A percentile compares a stretch with the other conserved stretches of the same genome.
phyloP scores from a whole-genome alignment of 2,329 filamentous ascomycete species.

The Colletotrichum spaethianum region DNA sequence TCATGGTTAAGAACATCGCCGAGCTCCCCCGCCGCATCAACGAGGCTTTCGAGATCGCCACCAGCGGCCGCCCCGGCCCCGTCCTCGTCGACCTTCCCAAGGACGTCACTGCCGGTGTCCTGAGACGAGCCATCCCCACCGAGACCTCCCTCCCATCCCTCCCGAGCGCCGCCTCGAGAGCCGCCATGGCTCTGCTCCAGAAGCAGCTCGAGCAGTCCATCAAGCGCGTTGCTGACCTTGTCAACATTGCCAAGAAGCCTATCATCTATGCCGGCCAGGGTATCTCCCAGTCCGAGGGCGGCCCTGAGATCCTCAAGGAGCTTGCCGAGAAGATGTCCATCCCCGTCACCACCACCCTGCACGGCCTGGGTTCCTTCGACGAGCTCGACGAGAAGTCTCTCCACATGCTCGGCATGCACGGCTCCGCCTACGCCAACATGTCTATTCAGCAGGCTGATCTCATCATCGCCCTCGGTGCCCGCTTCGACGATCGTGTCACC shows the following conservation, averaged over 20 bases:
- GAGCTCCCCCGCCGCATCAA: conserved; percentile 95
- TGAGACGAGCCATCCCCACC: conserved; percentile 87
- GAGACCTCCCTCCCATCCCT: conserved; percentile 81
- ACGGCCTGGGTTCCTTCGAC: conserved; percentile 92
- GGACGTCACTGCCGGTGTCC: conserved; percentile 90
- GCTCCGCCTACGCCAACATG: conserved; percentile 97
- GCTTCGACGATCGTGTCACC: conserved; percentile 97
- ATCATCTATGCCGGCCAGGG: conserved; percentile 96
- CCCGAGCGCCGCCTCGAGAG: conserved; percentile 88
- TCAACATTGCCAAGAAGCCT: conserved; percentile 93
- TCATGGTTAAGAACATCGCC: conserved; percentile 96
- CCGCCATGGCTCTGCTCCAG: conserved; percentile 80
- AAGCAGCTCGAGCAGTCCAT: conserved; percentile 83
- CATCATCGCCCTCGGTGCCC: conserved; percentile 92
- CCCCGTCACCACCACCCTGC: conserved; percentile 95
- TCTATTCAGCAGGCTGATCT: conserved; percentile 97
- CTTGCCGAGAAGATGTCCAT: conserved; percentile 92
- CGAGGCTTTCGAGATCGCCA: conserved; percentile 98
- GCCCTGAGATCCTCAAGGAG: conserved; percentile 83
- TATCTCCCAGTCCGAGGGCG: conserved; percentile 84
- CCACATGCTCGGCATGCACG: conserved; percentile 99
- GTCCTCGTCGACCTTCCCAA: conserved; percentile 97
- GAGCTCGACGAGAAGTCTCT: conserved; percentile 94
- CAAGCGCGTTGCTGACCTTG: conserved; percentile 81
- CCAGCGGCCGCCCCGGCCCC: conserved; percentile 91